phyloP scores from a whole-genome alignment of 768 basidiomycete genomes.

The Russula olivacea region DNA sequence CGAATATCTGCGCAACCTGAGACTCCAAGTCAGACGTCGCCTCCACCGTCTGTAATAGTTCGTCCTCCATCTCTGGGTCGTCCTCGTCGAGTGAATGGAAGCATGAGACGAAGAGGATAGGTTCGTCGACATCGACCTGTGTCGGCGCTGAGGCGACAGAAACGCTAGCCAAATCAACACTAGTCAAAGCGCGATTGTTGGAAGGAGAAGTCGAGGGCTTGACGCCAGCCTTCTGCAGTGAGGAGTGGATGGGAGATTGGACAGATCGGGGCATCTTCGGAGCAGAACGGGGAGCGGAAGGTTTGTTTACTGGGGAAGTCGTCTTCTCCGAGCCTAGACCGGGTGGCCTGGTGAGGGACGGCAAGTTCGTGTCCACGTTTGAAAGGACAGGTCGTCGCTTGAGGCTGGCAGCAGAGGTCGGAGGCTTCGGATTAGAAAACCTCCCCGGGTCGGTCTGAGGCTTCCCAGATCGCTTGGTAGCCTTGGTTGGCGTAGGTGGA shows the following conservation, averaged over 20 bases:
- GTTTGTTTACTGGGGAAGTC: not conserved
- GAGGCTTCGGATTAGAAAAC: not conserved
- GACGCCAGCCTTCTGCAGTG: not conserved
- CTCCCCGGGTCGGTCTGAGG: not conserved
- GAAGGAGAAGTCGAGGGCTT: not conserved
- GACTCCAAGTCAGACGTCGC: not conserved
- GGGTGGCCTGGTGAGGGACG: slow-evolving; percentile 1
- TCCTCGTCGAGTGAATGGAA: slow-evolving; percentile 10
- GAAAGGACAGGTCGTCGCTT: not conserved
- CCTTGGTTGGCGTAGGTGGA: not conserved
- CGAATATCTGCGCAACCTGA: slow-evolving; percentile 4
- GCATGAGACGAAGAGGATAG: slow-evolving; percentile 4
- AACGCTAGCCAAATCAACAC: not conserved
- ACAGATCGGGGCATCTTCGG: not conserved
- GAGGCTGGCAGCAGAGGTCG: not conserved
- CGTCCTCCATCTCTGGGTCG: not conserved
- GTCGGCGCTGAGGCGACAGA: not conserved
- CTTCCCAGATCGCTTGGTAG: not conserved
- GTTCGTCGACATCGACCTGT: not conserved
- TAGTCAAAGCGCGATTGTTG: not conserved
- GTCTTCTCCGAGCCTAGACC: slow-evolving; percentile 1
- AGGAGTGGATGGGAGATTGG: not conserved
- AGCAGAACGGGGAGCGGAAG: not conserved
- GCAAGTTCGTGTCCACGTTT: not conserved
- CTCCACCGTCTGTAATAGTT: not conserved